Evolutionary conservation across 2,329 filamentous ascomycete species (phyloP).

Genomic region (Paramyrothecium roridum): DNA sequence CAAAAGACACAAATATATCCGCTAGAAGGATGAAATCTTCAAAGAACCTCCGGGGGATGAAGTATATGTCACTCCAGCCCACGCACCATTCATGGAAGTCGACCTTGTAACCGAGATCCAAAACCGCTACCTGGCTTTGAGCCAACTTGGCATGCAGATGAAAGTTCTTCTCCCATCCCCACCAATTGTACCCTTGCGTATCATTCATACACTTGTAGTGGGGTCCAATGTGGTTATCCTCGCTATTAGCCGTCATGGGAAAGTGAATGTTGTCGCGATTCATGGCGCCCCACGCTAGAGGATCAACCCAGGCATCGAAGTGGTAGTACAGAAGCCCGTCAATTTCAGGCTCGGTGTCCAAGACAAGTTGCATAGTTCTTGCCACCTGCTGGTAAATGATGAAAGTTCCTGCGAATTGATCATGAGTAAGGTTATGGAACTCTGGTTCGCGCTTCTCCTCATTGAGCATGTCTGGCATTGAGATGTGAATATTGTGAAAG

Average conservation of each 20-base stretch:
- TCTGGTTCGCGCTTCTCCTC: neutral
- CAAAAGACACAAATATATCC: constrained; percentile 15
- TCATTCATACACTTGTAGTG: too few relatives aligned
- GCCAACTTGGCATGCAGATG: too few relatives aligned
- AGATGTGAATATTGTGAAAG: too few relatives aligned
- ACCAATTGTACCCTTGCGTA: too few relatives aligned
- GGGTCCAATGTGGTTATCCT: too few relatives aligned
- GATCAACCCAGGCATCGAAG: constrained; percentile 29
- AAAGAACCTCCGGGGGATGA: constrained; percentile 26
- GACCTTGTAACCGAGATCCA: neutral
- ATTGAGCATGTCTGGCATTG: too few relatives aligned
- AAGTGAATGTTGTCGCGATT: constrained; percentile 23
- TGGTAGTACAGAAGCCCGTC: constrained; percentile 26
- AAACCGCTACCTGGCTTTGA: too few relatives aligned
- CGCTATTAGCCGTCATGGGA: constrained; percentile 4
- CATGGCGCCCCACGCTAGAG: constrained; percentile 19
- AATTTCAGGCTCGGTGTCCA: constrained; percentile 21
- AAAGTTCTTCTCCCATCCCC: too few relatives aligned
- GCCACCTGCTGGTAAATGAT: constrained; percentile 19
- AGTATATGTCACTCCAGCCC: constrained; percentile 30
- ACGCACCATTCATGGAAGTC: constrained; percentile 18
- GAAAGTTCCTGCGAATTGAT: constrained; percentile 16
- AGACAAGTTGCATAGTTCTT: constrained; percentile 24
- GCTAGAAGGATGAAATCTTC: constrained; percentile 23
- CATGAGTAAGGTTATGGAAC: constrained; percentile 20